Base-by-base conservation (phyloP, 2,329 filamentous ascomycete genomes). In the Cadophora luteo-olivacea region DNA sequence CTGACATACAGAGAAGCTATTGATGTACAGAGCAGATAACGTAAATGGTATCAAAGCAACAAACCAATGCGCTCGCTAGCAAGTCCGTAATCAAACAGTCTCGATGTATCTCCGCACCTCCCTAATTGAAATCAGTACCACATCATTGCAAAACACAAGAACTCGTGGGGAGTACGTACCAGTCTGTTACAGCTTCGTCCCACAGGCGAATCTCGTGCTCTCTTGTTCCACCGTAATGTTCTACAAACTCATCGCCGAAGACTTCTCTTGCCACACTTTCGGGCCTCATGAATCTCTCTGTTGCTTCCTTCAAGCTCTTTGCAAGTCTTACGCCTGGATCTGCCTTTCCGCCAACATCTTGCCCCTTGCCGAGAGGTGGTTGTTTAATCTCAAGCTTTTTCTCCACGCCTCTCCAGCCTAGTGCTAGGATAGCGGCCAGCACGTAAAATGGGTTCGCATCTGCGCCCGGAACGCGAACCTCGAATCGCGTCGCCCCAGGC, bases 161-260 rank as follows among this genome's bases (percentile, higher is more conserved):
- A 62, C 19, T 49, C 19, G n/a, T 36, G 41, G 29, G 65, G 67
- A 45, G 54, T 48, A 64, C 91, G 80, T 85, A 95, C 94, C 95
- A 98, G 80, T 98, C 96, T 24, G 96, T 98, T 6, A 98, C 95
- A 1, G 94, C 94, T 79, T 98, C 95, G 75, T 98, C 94, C 91
- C 92, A 99, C 24, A 97, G 81, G 70, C 92, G 84, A 68, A 96
- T 86, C 81, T 99, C 96, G 80, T 99, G 94, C 79, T 97, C 91
- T 72, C 96, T 87, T 22, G 95, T 97, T 19, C 96, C 96, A 14
- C 91, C 93, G 82, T 91, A 99, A 80, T 98, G 96, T 19, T 98
- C 94, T 3, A 99, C 96, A 81, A 99, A 99, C 9, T 91, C 92
- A 79, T 98, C 92, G 0, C 96, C 96, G 80, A 99, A 92, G 0